Percentiles rank a stretch among this genome's conserved stretches.
Evolutionary conservation across 352 stramenopile species (phyloP).

Genomic region (Phytophthora pini): DNA sequence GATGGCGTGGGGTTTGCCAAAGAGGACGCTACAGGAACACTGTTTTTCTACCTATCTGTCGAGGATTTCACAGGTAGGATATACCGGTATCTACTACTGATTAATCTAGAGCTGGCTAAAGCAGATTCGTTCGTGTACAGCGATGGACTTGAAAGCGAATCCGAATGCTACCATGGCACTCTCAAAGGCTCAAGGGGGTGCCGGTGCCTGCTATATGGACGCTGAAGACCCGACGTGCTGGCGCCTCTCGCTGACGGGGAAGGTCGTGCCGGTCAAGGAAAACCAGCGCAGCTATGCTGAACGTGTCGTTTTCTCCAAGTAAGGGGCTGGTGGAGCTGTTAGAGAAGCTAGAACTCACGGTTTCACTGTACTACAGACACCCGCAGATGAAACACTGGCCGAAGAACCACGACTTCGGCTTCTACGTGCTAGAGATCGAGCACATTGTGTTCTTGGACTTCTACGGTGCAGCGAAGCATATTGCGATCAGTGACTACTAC

Average conservation of each 20-base stretch:
- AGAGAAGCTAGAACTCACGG: background rate
- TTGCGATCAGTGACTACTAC: conserved; percentile 68
- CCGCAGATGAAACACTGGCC: conserved; percentile 77
- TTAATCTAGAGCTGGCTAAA: background rate
- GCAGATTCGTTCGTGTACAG: conserved; percentile 6
- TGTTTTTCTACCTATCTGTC: conserved; percentile 74
- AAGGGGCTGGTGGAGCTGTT: background rate
- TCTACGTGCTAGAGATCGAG: conserved; percentile 64
- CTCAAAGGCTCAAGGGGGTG: conserved; percentile 57
- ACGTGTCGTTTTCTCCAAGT: conserved; percentile 67
- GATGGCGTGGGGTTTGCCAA: conserved; percentile 58
- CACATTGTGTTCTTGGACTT: conserved; percentile 75
- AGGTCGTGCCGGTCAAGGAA: conserved; percentile 43
- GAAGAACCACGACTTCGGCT: conserved; percentile 52
- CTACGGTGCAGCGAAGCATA: conserved; percentile 70
- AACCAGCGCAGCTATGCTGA: conserved; percentile 50
- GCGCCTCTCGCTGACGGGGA: conserved; percentile 60
- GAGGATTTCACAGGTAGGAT: conserved; percentile 42
- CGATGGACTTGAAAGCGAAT: conserved; percentile 56
- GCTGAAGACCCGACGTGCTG: conserved; percentile 76
- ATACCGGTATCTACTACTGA: background rate
- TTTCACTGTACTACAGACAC: conserved; percentile 38
- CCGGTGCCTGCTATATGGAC: conserved; percentile 62
- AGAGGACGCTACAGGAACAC: conserved; percentile 55
- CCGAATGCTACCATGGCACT: conserved; percentile 60